phyloP scores from a whole-genome alignment of 805 yeast genomes.

The Candida nonsorbophila region DNA sequence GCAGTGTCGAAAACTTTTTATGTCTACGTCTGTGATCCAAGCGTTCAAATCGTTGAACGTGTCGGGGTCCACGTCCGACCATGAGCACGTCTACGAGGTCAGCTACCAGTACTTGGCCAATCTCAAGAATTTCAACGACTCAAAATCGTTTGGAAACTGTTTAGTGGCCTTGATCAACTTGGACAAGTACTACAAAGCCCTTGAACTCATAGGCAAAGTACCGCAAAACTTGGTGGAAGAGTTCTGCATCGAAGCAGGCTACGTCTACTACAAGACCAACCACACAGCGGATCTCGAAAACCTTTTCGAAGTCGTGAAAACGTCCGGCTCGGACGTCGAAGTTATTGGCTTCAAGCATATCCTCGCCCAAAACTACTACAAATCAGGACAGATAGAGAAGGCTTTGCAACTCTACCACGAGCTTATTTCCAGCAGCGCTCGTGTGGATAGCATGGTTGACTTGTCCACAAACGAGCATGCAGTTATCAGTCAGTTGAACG shows the following conservation, averaged over 20 bases:
- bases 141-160: slow-evolving; percentile 36
- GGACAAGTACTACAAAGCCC: slow-evolving; percentile 51
- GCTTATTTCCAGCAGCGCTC: slow-evolving; percentile 22
- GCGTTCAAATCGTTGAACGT: slow-evolving; percentile 38
- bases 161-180: slow-evolving; percentile 55
- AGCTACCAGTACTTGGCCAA: slow-evolving; percentile 38
- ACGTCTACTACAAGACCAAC: slow-evolving; percentile 56
- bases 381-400: slow-evolving; percentile 34
- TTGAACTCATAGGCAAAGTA: slow-evolving; percentile 34
- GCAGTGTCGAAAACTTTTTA: slow-evolving; percentile 5
- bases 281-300: slow-evolving; percentile 22
- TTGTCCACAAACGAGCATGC: slow-evolving; percentile 64
- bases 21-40: slow-evolving; percentile 35
- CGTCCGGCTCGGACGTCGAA: slow-evolving; percentile 13
- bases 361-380: slow-evolving; percentile 51
- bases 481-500: slow-evolving; percentile 47
- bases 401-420: slow-evolving; percentile 45
- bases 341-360: slow-evolving; percentile 41
- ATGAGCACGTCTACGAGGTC: slow-evolving; percentile 31
- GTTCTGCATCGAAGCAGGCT: slow-evolving; percentile 49
- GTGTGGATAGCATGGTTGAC: slow-evolving; percentile 45
- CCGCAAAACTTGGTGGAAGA: slow-evolving; percentile 29
- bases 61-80: slow-evolving; percentile 21
- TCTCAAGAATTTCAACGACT: slow-evolving; percentile 30
- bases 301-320: slow-evolving; percentile 11